Base-by-base conservation (phyloP, 257 asterid genomes). In the Primulina eburnea region DNA sequence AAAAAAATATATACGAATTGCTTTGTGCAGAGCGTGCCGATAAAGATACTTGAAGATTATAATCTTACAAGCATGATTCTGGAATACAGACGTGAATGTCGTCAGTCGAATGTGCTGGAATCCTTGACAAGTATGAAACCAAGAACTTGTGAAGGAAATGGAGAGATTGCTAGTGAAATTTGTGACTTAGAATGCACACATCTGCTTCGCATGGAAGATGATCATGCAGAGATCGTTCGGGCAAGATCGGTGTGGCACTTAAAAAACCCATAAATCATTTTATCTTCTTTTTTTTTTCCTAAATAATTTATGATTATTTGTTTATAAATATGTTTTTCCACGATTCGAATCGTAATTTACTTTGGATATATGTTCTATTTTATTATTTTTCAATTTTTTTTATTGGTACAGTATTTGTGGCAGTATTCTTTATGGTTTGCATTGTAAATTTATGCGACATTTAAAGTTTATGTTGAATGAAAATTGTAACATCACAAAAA, bases 121-220 rank as follows among this genome's bases (percentile, higher is more conserved):
- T 89, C 96, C 56, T 71, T 89, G 73, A 89, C 96, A 64, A 84
- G 67, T 64, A 77, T 86, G 28, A 77, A 76, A 70, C 62, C 76
- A 40, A 73, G 61, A 40, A 37, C 34, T 10, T 61, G 5, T 6
- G 61, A 59, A 28, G 50, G 17, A 8, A 53, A 73, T 53, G 65
- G 71, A 32, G 58, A 26, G 32, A 53, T 17, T 30, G 40, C 6
- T 21, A 50, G 16, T 8, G 67, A 74, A 32, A 10, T 69, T 2
- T 70, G 59, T 56, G 80, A 75, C 71, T 72, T 82, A 58, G 82
- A 81, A 71, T 86, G 94, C 80, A 88, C 96, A 0, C 92, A 88
- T 80, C 70, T 90, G 85, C 91, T 90, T 33, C 95, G 96, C 4
- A 88, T 90, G 97, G 94, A 85, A 77, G 84, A 73, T 5, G 90